phyloP scores from a whole-genome alignment of 371 early-diverging fungal species.

The Neoconidiobolus thromboides region DNA sequence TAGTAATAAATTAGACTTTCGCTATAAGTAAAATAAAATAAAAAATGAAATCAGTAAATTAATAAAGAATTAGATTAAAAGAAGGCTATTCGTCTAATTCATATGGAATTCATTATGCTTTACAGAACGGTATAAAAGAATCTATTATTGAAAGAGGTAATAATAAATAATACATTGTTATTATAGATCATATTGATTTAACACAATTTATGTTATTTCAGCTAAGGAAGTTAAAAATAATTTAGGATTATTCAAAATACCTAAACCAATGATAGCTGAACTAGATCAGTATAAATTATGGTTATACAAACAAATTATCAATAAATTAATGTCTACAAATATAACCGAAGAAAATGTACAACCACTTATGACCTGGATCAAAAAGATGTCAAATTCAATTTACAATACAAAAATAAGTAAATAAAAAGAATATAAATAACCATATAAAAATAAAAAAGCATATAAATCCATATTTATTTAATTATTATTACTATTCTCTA shows the following conservation, averaged over 20 bases:
- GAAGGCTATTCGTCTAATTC: not conserved
- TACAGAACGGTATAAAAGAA: not conserved
- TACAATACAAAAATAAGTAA: too few relatives aligned
- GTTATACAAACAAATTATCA: not conserved
- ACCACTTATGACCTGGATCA: not conserved
- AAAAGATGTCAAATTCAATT: not conserved
- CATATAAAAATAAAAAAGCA: too few relatives aligned
- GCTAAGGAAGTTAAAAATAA: not conserved
- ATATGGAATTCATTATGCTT: not conserved
- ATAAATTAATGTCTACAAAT: not conserved
- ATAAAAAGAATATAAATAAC: too few relatives aligned
- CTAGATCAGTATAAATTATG: not conserved
- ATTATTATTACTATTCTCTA: not conserved
- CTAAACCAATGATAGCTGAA: not conserved
- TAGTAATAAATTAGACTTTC: not conserved
- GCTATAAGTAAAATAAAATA: not conserved
- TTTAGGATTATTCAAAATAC: not conserved
- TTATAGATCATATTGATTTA: too few relatives aligned
- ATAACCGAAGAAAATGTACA: not conserved
- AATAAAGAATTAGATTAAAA: too few relatives aligned
- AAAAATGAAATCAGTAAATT: too few relatives aligned
- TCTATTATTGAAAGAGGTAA: conserved; percentile 1
- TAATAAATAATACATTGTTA: too few relatives aligned
- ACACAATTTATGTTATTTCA: not conserved
- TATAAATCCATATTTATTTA: too few relatives aligned